Base-by-base conservation (phyloP, 495 filamentous ascomycete species). In the Venustampulla echinocandica region DNA sequence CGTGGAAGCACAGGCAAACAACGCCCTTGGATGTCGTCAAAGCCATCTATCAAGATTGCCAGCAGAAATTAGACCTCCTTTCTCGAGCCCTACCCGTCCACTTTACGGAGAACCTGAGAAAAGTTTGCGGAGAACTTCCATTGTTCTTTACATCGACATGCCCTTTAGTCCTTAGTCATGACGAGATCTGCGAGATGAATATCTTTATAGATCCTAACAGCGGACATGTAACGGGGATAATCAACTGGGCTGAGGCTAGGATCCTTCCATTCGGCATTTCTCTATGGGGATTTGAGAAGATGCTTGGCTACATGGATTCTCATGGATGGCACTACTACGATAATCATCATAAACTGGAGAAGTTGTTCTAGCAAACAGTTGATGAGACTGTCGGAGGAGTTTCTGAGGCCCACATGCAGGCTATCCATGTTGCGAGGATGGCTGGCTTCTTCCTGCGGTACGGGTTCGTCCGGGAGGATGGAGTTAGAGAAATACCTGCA, bases 211-310 rank as follows among this genome's bases (percentile, higher is more conserved):
- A 68, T 46, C 54, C 57, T 9, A 24, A 59, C 41, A 64, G 52
- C 1, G 61, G 62, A 18, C 33, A 59, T 42, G 63, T 69, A 44
- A 66, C 53, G 19, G 63, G 63, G 18, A 54, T 64, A 41, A 44
- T 71, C 17, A 64, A 71, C 53, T 68, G 59, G 63, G 59, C 63
- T 14, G 63, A 69, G 23, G 51, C 65, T 35, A 62, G 41, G 18
- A 55, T 69, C 42, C 53, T 56, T 6, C 66, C 64, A 23, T 71
- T 69, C 35, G 66, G 66, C 14, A 51, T 61, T 14, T 50, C 64
- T 14, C 58, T 71, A 22, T 69, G 51, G 33, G 63, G 60, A 25
- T 30, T 69, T 19, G 33, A 57, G 52, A 65, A 64, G 50, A 5
- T 64, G 19, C 27, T 71, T 17, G 44, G 44, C 6, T 36, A 9